These are phyloP conservation scores for Clarireedia sp. DNA, from an alignment of 2,329 filamentous ascomycete genomes.

Conservation along the genomic window DNA sequence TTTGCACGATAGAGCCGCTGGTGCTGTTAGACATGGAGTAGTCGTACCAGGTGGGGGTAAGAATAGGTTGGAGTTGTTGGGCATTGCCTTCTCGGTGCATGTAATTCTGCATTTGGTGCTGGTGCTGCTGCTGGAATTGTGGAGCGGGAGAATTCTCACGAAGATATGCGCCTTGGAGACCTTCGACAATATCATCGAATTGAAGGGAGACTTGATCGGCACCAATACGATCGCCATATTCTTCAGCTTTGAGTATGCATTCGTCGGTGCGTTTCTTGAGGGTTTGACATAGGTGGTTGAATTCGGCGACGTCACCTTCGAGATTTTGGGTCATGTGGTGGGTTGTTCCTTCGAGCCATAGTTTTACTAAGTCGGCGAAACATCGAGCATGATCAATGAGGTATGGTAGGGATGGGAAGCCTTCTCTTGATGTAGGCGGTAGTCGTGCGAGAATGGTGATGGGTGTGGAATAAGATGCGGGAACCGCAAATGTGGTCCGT, in stretches of 20 bases:
- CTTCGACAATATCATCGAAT: constrained; percentile 26
- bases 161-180: constrained; percentile 15
- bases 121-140: background rate
- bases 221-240: constrained; percentile 12
- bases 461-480: constrained; percentile 85
- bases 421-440: constrained; percentile 74
- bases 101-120: background rate
- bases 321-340: constrained; percentile 14
- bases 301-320: constrained; percentile 27
- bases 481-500: constrained; percentile 54
- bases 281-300: constrained; percentile 26
- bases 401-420: constrained; percentile 87
- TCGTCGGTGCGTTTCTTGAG: constrained; percentile 29
- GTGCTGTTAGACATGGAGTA: constrained; percentile 4
- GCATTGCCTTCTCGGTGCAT: no score
- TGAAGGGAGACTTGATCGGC: constrained; percentile 21
- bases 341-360: constrained; percentile 58
- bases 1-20: background rate
- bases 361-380: constrained; percentile 72
- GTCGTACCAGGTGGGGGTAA: constrained; percentile 15
- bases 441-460: constrained; percentile 81
- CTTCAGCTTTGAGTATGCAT: constrained; percentile 27
- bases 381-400: constrained; percentile 83
- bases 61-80: constrained; percentile 3
- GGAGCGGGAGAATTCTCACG: background rate